A percentile compares a stretch with the other conserved stretches of the same genome.
Evolutionary conservation across 805 yeast genomes (phyloP).

Genomic region (Helenozyma rhizophorensis): DNA sequence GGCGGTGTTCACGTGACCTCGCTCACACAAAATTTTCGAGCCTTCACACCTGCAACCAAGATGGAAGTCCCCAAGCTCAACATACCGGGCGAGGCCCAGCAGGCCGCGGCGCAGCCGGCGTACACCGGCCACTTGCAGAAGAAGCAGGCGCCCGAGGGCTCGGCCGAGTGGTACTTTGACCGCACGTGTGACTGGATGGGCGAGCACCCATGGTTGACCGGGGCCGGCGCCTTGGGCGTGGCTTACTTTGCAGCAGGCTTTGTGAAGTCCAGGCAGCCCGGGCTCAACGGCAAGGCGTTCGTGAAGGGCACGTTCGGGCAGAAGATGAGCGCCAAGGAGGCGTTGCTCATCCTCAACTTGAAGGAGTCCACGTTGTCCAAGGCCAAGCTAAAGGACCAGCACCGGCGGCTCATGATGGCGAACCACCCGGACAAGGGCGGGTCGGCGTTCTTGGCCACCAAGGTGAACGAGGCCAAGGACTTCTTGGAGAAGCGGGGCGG

Average conservation of each 20-base stretch:
- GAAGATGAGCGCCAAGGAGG: constrained; percentile 90
- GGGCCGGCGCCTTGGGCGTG: constrained; percentile 62
- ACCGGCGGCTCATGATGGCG: constrained; percentile 77
- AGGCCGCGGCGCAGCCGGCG: constrained; percentile 18
- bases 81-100: constrained; percentile 48
- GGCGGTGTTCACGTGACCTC: constrained; percentile 8
- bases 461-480: constrained; percentile 89
- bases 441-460: constrained; percentile 81
- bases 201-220: constrained; percentile 72
- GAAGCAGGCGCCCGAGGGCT: constrained; percentile 40
- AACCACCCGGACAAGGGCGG: constrained; percentile 97
- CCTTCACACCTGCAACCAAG: constrained; percentile 17
- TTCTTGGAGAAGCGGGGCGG: constrained; percentile 69
- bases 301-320: constrained; percentile 85
- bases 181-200: constrained; percentile 55
- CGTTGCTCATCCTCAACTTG: constrained; percentile 75
- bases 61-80: constrained; percentile 55
- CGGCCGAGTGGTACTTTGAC: constrained; percentile 63
- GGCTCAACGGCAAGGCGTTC: constrained; percentile 61
- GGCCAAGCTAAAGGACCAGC: constrained; percentile 69
- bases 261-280: constrained; percentile 65
- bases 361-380: constrained; percentile 61
- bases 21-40: neutral
- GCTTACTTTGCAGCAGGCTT: constrained; percentile 65
- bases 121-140: constrained; percentile 39